Evolutionary conservation across 2,329 filamentous ascomycete species (phyloP).

Genomic region (Paecilomyces niveus): DNA sequence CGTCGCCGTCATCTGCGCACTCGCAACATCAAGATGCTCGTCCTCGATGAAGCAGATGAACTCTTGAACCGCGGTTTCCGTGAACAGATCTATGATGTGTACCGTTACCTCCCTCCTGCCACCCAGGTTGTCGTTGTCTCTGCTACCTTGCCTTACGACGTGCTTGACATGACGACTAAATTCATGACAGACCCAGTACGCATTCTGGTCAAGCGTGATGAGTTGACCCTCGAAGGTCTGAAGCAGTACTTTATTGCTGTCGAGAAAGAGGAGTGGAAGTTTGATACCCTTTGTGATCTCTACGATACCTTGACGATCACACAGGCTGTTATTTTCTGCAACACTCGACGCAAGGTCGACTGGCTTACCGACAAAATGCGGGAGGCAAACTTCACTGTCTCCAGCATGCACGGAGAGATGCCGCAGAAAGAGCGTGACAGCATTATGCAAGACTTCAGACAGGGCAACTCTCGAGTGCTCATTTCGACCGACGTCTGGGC

Average conservation of each 20-base stretch:
- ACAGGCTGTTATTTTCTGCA: conserved; percentile 99
- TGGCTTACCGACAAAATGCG: conserved; percentile 99
- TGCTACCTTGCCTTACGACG: conserved; percentile 93
- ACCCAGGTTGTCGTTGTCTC: conserved; percentile 98
- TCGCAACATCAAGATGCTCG: conserved; percentile 70
- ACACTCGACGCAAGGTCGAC: conserved; percentile 97
- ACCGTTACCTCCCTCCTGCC: conserved; percentile 89
- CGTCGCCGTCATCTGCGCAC: conserved; percentile 66
- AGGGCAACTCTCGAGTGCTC: conserved; percentile 89
- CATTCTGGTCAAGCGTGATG: conserved; percentile 96
- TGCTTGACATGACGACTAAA: conserved; percentile 98
- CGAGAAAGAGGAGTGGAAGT: conserved; percentile 99
- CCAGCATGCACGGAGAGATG: conserved; percentile 99
- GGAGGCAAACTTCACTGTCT: conserved; percentile 97
- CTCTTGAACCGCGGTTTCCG: conserved; percentile 89
- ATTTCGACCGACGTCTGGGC: conserved; percentile 99
- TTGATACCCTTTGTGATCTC: conserved; percentile 95
- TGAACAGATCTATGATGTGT: conserved; percentile 98
- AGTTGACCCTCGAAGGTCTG: conserved; percentile 90
- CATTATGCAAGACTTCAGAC: conserved; percentile 98
- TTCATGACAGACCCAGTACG: conserved; percentile 99
- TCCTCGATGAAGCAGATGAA: conserved; percentile 70
- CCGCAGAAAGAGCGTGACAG: conserved; percentile 95
- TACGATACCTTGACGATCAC: conserved; percentile 99
- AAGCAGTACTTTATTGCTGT: conserved; percentile 99